A percentile compares a stretch with the other conserved stretches of the same genome.
These are phyloP conservation scores for Pseudocercospora macadamiae DNA, from an alignment of 2,329 filamentous ascomycete species.

Conservation along the genomic window DNA sequence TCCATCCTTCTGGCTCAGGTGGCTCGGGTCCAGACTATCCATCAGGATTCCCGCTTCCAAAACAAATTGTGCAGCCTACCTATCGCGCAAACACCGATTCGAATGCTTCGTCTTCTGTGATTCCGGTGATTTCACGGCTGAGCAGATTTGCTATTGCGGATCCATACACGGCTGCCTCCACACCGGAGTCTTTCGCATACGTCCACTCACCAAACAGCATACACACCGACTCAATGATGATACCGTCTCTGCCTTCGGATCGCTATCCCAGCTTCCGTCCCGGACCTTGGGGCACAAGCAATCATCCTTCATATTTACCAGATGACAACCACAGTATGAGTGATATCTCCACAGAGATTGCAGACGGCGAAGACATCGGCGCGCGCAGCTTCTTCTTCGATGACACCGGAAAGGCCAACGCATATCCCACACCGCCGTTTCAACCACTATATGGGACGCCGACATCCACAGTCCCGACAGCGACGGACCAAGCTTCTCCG, in stretches of 20 bases:
- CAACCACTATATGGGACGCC: slow-evolving; percentile 34
- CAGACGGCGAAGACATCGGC: slow-evolving; percentile 49
- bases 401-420: slow-evolving; percentile 36
- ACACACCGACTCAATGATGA: slow-evolving; percentile 18
- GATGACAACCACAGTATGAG: slow-evolving; percentile 60
- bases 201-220: slow-evolving; percentile 26
- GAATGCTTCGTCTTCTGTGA: slow-evolving; percentile 24
- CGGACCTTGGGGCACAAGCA: slow-evolving; percentile 17
- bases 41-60: slow-evolving; percentile 6
- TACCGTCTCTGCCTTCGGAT: slow-evolving; percentile 12
- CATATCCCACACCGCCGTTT: slow-evolving; percentile 14
- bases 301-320: slow-evolving; percentile 53
- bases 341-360: slow-evolving; percentile 57
- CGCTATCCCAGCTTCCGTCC: slow-evolving; percentile 24
- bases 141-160: slow-evolving; percentile 25
- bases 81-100: slow-evolving; percentile 13
- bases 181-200: slow-evolving; percentile 24
- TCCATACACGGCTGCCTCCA: slow-evolving; percentile 18
- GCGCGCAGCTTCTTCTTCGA: slow-evolving; percentile 56
- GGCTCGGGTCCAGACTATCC: slow-evolving; percentile 14
- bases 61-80: not conserved
- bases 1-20: slow-evolving; percentile 30
- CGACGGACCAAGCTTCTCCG: slow-evolving; percentile 26
- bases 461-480: slow-evolving; percentile 41
- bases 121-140: slow-evolving; percentile 14